These are phyloP conservation scores for Fusarium austroafricanum DNA, from an alignment of 2,329 filamentous ascomycete species.

Conservation along the genomic window DNA sequence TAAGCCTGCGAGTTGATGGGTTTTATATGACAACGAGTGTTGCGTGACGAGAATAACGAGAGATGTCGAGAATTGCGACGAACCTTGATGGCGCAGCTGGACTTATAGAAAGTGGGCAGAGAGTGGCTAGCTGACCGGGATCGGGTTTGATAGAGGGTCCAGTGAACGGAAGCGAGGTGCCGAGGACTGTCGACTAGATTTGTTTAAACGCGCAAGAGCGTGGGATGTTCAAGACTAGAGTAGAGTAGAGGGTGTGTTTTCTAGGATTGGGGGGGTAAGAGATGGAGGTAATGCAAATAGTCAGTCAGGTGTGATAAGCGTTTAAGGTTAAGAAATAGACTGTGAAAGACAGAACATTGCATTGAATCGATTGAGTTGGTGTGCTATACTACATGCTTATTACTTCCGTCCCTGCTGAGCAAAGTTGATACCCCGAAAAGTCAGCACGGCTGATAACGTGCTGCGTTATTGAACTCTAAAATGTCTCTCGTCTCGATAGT, in stretches of 20 bases:
- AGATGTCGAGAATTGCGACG: background rate
- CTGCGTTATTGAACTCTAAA: slow-evolving; percentile 12
- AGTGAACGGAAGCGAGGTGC: slow-evolving; percentile 37
- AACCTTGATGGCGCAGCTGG: slow-evolving; percentile 37
- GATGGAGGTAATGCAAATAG: background rate
- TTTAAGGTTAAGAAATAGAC: background rate
- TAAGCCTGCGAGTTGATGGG: slow-evolving; percentile 10
- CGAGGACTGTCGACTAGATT: slow-evolving; percentile 32
- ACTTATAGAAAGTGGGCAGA: slow-evolving; percentile 29
- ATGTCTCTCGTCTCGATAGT: slow-evolving; percentile 6
- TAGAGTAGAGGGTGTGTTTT: slow-evolving; percentile 11
- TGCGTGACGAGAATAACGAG: background rate
- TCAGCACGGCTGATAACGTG: slow-evolving; percentile 1
- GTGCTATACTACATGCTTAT: background rate
- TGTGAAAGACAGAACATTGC: background rate
- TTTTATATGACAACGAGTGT: slow-evolving; percentile 19
- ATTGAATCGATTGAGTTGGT: background rate
- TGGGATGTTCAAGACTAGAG: slow-evolving; percentile 9
- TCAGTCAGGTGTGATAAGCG: background rate
- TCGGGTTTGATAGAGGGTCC: slow-evolving; percentile 23
- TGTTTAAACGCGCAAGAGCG: slow-evolving; percentile 10
- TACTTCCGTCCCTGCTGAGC: background rate
- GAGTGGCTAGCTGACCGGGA: slow-evolving; percentile 24
- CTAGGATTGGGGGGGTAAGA: slow-evolving; percentile 11
- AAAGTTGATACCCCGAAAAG: background rate